Base-by-base conservation (phyloP, 257 asterid genomes). In the Fraxinus cuspidata region DNA sequence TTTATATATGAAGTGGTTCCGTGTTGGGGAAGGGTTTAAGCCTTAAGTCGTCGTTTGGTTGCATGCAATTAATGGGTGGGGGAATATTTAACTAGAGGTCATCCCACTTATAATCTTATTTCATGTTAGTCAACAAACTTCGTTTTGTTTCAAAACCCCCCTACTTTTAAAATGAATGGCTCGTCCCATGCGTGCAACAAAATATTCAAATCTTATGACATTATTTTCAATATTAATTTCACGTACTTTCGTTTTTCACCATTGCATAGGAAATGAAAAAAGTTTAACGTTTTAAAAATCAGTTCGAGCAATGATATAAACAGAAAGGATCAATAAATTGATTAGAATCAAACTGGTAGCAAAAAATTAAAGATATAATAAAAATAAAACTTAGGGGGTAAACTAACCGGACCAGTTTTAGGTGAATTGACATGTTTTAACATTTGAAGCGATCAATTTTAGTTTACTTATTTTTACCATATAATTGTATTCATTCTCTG, bases 1-100 rank as follows among this genome's bases (percentile, higher is more conserved):
- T 71, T 82, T 83, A 81, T 84, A 83, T 49, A 37, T 49, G 15
- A 37, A 38, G 75, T 9, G 47, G 28, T 56, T 5, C 13, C 13
- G 65, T 56, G 76, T 76, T 15, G 31, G 40, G 40, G 42, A 7
- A 64, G 80, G 77, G 27, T 28, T 38, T 67, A 29, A 67, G 78
- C 28, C 27, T 19, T 51, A 19, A 23, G 29, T 78, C 83, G 29
- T 8, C 73, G 83, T 83, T 83, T 85, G 85, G 85, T 10, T 73
- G 79, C 21, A 34, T 63, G 71, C 18, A 16, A 18, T 56, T 16
- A 70, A 11, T 16, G 67, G 16, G 74, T 31, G 18, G 44, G 5
- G 44, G 11, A 13, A 18, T 18, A 42, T 23, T 25, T 63, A 9
- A 1, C 19, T 63, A 27, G 35, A 25, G 18, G 35, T 63, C 69